phyloP scores from a whole-genome alignment of 371 early-diverging fungal genomes.

The Entomophthora muscae region DNA sequence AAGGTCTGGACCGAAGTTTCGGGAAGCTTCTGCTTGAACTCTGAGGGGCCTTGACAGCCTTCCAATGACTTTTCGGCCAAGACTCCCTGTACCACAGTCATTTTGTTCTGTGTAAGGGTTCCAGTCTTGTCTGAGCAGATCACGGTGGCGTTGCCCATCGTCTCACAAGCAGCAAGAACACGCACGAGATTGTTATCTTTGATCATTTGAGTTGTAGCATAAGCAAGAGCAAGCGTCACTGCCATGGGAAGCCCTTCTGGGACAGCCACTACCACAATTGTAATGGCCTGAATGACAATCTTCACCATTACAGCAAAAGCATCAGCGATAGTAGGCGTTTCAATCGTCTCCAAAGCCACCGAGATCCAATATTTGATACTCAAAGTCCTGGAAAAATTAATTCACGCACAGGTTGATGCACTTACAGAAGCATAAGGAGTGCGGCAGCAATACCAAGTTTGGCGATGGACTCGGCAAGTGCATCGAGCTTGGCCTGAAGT shows the following conservation, averaged over 20 bases:
- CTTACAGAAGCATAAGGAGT: conserved; percentile 28
- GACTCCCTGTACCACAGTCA: conserved; percentile 64
- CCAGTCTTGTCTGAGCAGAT: conserved; percentile 87
- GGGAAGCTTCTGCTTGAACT: conserved; percentile 18
- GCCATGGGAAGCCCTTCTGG: conserved; percentile 69
- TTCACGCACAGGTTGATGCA: neutral
- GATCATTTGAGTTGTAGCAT: conserved; percentile 67
- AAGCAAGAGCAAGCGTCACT: conserved; percentile 56
- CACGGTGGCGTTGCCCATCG: conserved; percentile 84
- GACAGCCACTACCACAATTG: conserved; percentile 57
- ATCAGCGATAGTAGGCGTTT: conserved; percentile 13
- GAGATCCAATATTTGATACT: conserved; percentile 5
- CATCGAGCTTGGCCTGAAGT: conserved; percentile 43
- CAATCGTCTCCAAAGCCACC: conserved; percentile 11
- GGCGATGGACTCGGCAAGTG: conserved; percentile 47
- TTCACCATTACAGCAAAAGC: conserved; percentile 26
- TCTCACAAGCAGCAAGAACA: conserved; percentile 76
- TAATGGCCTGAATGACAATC: conserved; percentile 48
- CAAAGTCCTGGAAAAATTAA: neutral
- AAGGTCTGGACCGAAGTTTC: conserved; percentile 22
- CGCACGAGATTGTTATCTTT: conserved; percentile 83
- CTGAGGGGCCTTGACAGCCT: neutral
- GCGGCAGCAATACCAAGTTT: conserved; percentile 47
- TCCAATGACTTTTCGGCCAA: conserved; percentile 7
- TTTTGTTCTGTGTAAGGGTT: conserved; percentile 73